A percentile compares a stretch with the other conserved stretches of the same genome.
Conservation (phyloP, 1,139 yeast genomes). For the Scheffersomyces lignicola region DNA sequence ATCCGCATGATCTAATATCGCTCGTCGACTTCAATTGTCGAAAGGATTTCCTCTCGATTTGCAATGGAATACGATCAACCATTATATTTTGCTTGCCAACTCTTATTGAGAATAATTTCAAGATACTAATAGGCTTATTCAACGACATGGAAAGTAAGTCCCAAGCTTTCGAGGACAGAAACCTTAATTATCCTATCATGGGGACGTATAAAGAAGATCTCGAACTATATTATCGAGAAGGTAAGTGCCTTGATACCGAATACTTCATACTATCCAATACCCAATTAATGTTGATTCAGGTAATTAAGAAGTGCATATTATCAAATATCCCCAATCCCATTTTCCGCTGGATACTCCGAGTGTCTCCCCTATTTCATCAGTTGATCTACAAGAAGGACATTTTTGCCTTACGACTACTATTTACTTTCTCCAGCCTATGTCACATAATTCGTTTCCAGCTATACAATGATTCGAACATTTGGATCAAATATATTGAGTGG, state of each 20-base stretch:
- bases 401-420: constrained; percentile 3
- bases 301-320: not conserved
- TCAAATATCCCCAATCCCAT: constrained; percentile 1
- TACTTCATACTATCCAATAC: not conserved
- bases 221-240: no score
- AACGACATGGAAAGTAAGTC: not conserved
- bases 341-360: constrained; percentile 3
- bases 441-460: not conserved
- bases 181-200: no score
- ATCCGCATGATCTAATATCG: constrained; percentile 4
- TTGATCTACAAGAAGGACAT: not conserved
- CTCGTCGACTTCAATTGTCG: not conserved
- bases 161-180: no score
- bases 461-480: constrained; percentile 4
- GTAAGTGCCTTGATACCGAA: no score
- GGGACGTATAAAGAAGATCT: no score
- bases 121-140: not conserved
- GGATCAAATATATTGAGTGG: constrained; percentile 4
- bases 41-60: constrained; percentile 1
- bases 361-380: constrained; percentile 1
- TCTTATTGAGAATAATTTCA: not conserved
- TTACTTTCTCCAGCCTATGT: not conserved
- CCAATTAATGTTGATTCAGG: not conserved
- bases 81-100: constrained; percentile 1
- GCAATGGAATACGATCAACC: constrained; percentile 3